Evolutionary conservation across 495 filamentous ascomycete species (phyloP), one percentile per base, ranked within the genome.

Genomic region (Trichoderma orchidacearum): DNA sequence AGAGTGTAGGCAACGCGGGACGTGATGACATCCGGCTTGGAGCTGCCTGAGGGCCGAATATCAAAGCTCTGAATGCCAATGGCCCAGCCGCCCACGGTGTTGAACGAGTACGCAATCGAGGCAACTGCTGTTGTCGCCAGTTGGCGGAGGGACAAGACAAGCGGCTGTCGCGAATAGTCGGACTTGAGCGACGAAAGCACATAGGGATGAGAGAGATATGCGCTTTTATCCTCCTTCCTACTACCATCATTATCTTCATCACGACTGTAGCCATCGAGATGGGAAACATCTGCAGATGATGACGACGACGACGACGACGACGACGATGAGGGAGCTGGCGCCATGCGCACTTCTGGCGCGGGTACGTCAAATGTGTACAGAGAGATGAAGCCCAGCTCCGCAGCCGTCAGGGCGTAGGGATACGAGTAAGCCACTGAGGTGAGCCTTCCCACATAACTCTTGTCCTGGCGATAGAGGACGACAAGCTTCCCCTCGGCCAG

Each of bases 61-160:
- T 84, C 83, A 23, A 96, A 66, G 66, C 96, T 92, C 70, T 98
- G 93, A 18, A 96, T 80, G 0, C 90, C 91, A 9, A 95, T 76
- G 8, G 88, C 88, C 89, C 90, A 98, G 17, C 90, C 90, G 52
- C 75, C 74, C 11, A 76, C 68, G 36, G 81, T 86, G 2, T 79
- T 80, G 60, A 86, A 75, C 0, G 85, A 84, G 68, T 95, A 97
- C 5, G 92, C 92, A 53, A 97, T 86, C 11, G 87, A 90, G 2
- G 87, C 85, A 8, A 87, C 77, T 5, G 90, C 81, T 13, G 78
- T 76, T 5, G 72, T 68, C 0, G 77, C 61, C 21, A 79, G 81
- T 36, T 75, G 71, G 13, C 89, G 79, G 36, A 98, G 76, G 5
- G 88, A 89, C 21, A 96, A 72, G 13, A 89, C 85, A 56, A 92